Evolutionary conservation across 2,329 filamentous ascomycete genomes (phyloP).

Genomic region (Trichoderma sp.): DNA sequence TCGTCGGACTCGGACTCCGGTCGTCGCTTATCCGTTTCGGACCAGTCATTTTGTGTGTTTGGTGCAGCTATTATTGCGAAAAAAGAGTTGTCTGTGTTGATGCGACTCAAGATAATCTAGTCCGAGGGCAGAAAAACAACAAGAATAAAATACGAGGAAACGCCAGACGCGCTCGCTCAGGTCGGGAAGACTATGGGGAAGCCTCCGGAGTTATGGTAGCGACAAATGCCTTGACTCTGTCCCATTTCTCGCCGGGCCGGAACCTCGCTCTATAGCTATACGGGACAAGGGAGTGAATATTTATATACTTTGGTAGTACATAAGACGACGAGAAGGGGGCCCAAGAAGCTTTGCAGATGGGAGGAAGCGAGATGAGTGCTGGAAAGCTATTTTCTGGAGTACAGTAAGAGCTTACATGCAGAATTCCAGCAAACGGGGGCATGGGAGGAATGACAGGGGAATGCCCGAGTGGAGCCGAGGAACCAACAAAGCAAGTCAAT

Average conservation of each 20-base stretch:
- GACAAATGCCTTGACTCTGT: neutral
- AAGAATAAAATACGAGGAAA: neutral
- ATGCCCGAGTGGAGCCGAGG: neutral
- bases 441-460: neutral
- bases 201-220: neutral
- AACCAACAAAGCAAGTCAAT: slow-evolving; percentile 1
- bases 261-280: neutral
- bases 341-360: neutral
- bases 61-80: neutral
- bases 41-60: slow-evolving; percentile 3
- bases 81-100: neutral
- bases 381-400: neutral
- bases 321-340: neutral
- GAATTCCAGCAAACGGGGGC: slow-evolving; percentile 4
- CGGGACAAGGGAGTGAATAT: neutral
- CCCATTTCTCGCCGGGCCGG: slow-evolving; percentile 14
- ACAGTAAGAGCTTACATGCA: slow-evolving; percentile 10
- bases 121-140: neutral
- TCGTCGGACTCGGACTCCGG: neutral
- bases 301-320: neutral
- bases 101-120: neutral
- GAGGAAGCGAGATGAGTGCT: slow-evolving; percentile 2
- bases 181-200: neutral
- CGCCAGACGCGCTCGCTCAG: slow-evolving; percentile 8
- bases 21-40: slow-evolving; percentile 9